phyloP scores from a whole-genome alignment of 768 basidiomycete genomes.

The Lentinula boryana region DNA sequence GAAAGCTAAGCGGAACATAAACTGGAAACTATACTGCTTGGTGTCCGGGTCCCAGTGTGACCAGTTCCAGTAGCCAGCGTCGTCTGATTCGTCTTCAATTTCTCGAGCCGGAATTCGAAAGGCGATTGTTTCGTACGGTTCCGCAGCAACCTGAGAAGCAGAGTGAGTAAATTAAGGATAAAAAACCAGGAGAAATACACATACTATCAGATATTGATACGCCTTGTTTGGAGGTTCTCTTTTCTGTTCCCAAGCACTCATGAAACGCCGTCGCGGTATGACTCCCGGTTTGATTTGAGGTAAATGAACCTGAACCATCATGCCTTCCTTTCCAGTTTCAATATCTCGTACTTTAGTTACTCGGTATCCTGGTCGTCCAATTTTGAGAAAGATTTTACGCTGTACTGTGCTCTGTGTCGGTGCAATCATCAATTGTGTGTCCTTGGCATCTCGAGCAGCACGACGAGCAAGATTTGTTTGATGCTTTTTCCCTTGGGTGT shows the following conservation, averaged over 20 bases:
- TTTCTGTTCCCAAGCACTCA: conserved; percentile 98
- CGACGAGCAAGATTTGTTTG: conserved; percentile 97
- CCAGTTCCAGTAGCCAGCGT: conserved; percentile 93
- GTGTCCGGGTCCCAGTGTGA: conserved; percentile 99
- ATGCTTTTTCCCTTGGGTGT: conserved; percentile 99
- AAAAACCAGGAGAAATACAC: conserved; percentile 24
- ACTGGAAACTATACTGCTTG: conserved; percentile 97
- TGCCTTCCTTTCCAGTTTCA: conserved; percentile 87
- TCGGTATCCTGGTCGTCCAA: conserved; percentile 90
- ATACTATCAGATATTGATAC: conserved; percentile 94
- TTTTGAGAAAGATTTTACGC: conserved; percentile 95
- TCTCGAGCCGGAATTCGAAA: conserved; percentile 97
- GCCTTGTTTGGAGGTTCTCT: conserved; percentile 92
- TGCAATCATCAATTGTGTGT: conserved; percentile 84
- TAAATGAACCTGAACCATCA: conserved; percentile 96
- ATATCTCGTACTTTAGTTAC: conserved; percentile 95
- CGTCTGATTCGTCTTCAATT: conserved; percentile 91
- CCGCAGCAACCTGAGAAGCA: conserved; percentile 81
- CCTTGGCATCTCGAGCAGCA: conserved; percentile 96
- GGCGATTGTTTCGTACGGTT: conserved; percentile 98
- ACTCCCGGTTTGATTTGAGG: conserved; percentile 90
- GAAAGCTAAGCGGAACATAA: conserved; percentile 77
- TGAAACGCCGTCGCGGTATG: conserved; percentile 82
- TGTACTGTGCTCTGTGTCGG: conserved; percentile 75
- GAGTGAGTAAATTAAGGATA: conserved; percentile 14